Evolutionary conservation across 1,139 yeast genomes (phyloP).

Genomic region (Suhomyces anneliseae): DNA sequence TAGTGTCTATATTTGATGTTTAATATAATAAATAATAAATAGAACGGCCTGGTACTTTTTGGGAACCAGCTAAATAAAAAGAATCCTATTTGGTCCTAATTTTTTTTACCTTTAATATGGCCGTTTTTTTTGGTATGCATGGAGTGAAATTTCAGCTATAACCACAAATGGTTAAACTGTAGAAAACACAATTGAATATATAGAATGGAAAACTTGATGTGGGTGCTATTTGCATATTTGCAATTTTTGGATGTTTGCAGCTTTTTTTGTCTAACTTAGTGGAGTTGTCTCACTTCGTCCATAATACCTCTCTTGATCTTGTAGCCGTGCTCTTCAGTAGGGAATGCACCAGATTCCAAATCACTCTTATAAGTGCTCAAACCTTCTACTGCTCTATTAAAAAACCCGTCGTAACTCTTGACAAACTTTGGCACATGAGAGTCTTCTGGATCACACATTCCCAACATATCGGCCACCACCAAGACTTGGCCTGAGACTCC

Average conservation of each 20-base stretch:
- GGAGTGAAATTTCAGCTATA: too few species aligned
- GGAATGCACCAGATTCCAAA: constrained; percentile 56
- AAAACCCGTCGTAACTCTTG: constrained; percentile 61
- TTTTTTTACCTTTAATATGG: too few species aligned
- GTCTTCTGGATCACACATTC: constrained; percentile 60
- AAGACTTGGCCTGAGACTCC: constrained; percentile 85
- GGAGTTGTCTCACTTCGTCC: constrained; percentile 40
- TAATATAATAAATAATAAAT: too few species aligned
- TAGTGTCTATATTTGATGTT: too few species aligned
- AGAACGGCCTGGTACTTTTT: too few species aligned
- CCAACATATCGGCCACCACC: constrained; percentile 82
- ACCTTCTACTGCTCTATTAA: constrained; percentile 51
- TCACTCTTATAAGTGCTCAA: constrained; percentile 58
- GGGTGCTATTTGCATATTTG: background rate
- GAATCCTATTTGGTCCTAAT: too few species aligned
- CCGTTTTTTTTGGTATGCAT: too few species aligned
- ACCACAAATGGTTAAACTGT: too few species aligned
- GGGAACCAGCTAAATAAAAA: too few species aligned
- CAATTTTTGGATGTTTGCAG: background rate
- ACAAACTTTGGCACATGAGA: constrained; percentile 67
- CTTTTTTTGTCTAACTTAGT: background rate
- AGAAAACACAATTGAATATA: too few species aligned
- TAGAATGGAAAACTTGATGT: background rate
- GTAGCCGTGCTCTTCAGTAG: constrained; percentile 68
- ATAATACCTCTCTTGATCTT: constrained; percentile 66